Evolutionary conservation across 805 yeast genomes (phyloP), one percentile per base, ranked within the genome.

Genomic region (Wickerhamomyces mucosus): DNA sequence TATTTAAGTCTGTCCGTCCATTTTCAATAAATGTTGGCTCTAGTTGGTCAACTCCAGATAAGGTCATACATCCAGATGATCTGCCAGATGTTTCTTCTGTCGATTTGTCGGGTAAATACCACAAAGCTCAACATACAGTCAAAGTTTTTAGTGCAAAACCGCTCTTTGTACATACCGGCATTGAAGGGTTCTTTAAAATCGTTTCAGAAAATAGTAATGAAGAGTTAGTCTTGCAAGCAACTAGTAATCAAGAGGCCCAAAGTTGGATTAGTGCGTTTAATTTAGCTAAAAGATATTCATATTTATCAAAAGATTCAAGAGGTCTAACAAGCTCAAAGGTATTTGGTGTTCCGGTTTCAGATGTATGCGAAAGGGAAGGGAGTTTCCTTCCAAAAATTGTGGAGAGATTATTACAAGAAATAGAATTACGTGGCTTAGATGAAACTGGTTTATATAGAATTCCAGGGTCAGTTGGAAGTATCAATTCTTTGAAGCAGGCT

Each of bases 361-460:
- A 73, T 40, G 71, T 86, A 4, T 85, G 96, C 51, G 70, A 64
- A 33, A 64, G 95, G 31, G 95, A 85, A 42, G 59, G 69, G 8
- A 57, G 74, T 0, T 39, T 56, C 3, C 59, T 76, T 20, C 97
- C 97, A 1, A 56, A 50, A 6, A 71, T 88, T 26, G 73, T 88
- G 35, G 74, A 67, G 21, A 66, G 67, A 35, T 57, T 89, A 27
- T 64, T 86, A 42, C 66, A 66, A 28, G 92, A 79, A 43, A 81
- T 89, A 41, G 97, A 89, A 53, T 57, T 64, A n/a, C 72, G 88
- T 33, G 96, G 97, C 1, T 53, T 89, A 18, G 86, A 84, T 42
- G 96, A 88, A 50, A 82, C 84, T 33, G 97, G 97, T 13, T 63
- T 89, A 11, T 89, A 89, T 53, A 73, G 97, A 52, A 64, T 74